phyloP scores from a whole-genome alignment of 73 alveolate genomes.

The Uronychia binucleata region DNA sequence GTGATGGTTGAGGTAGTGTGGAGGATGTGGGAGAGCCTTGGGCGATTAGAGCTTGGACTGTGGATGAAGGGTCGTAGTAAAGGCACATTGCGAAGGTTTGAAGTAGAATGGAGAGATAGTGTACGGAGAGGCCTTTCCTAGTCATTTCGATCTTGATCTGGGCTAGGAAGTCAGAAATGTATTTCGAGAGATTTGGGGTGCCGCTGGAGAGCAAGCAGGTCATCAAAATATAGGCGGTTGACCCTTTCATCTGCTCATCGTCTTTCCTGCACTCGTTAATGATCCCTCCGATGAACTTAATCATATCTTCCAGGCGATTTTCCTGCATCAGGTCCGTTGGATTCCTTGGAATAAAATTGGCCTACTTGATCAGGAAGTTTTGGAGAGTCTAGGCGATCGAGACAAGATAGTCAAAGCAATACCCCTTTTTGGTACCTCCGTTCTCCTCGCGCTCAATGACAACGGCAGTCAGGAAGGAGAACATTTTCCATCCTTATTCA shows the following conservation, averaged over 20 bases:
- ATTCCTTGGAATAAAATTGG: background rate
- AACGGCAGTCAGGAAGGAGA: conserved; percentile 14
- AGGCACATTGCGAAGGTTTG: conserved; percentile 59
- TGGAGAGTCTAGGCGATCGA: conserved; percentile 58
- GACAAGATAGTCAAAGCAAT: conserved; percentile 62
- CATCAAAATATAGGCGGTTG: background rate
- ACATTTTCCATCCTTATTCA: conserved; percentile 19
- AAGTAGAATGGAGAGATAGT: conserved; percentile 40
- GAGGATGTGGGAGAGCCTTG: no score
- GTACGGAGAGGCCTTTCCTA: conserved; percentile 30
- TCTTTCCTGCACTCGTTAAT: background rate
- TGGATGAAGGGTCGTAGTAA: conserved; percentile 72
- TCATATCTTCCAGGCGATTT: background rate
- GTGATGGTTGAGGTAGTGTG: no score
- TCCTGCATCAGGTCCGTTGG: background rate
- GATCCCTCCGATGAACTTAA: background rate
- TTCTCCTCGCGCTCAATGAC: conserved; percentile 17
- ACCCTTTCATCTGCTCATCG: background rate
- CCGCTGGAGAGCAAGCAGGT: background rate
- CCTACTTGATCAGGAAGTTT: conserved; percentile 36
- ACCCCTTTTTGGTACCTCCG: conserved; percentile 54
- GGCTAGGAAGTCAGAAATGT: background rate
- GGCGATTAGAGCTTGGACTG: no score
- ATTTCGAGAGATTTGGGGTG: background rate
- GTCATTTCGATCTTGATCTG: conserved; percentile 12